Evolutionary conservation across 345 rosid genomes (phyloP), one percentile per base, ranked within the genome.

Genomic region (Erodium maritimum): DNA sequence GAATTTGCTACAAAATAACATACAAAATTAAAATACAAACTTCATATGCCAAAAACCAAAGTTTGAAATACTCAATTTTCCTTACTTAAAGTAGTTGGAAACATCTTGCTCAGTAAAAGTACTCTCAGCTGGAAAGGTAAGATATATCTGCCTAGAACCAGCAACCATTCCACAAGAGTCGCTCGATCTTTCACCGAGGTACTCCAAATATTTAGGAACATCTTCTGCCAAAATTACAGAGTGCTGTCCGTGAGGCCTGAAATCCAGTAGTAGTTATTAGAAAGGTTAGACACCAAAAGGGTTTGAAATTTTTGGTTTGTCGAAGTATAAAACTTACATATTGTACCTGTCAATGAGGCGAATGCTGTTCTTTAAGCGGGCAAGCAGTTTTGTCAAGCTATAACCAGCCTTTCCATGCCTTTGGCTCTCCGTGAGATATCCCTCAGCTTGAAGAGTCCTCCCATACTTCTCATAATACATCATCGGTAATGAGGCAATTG

Each of bases 211-310:
- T 66, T 82, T 90, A 0, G 87, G 81, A 34, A 71, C 73, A 73
- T 93, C 99, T 80, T 90, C 96, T 0, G 87, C 81, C 76, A 94
- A 62, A 55, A 87, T 81, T 57, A 94, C 97, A 0, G 95, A 78
- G 48, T 93, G 99, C 65, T 93, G 99, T 23, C 99, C 99, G 52
- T 90, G 95, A 66, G 99, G 95, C 77, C 97, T 93, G 80, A 10
- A 50, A 73, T 14, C 12, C 56, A 61, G 22, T 52, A 64, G 25
- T 48, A 3, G 21, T 51, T 17, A 14, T 21, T 34, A 33, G 1
- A 25, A 19, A 19, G 61, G 50, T 37, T 23, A 25, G 12, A 5
- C 29, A 7, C 5, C 14, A 17, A 14, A 59, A 18, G 21, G 18
- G 8, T 18, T 17, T 22, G 33, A 33, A 24, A 7, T 50, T 21